Evolutionary conservation across 2,329 filamentous ascomycete species (phyloP).

Genomic region (Pyrenochaeta sp.): DNA sequence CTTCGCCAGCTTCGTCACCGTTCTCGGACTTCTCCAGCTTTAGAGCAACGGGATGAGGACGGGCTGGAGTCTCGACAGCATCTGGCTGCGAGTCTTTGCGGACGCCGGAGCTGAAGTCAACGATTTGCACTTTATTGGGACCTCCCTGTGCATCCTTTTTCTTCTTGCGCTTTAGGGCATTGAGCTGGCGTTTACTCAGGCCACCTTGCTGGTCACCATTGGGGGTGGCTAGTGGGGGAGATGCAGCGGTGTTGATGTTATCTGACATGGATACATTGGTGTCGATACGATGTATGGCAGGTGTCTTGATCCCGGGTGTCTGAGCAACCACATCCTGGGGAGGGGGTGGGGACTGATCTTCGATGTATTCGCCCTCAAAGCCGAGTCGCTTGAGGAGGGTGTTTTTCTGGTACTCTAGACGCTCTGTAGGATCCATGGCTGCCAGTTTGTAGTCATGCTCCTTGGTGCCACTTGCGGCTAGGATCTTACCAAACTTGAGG

Average conservation of each 20-base stretch:
- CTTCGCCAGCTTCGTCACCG: conserved; percentile 58
- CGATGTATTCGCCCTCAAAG: conserved; percentile 81
- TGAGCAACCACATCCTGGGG: conserved; percentile 64
- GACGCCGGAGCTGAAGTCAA: conserved; percentile 75
- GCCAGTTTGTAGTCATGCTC: conserved; percentile 86
- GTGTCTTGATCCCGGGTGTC: conserved; percentile 49
- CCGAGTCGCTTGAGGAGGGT: conserved; percentile 83
- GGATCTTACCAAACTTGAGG: conserved; percentile 81
- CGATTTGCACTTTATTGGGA: conserved; percentile 87
- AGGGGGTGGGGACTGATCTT: conserved; percentile 80
- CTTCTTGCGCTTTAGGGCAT: conserved; percentile 91
- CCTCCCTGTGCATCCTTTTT: conserved; percentile 90
- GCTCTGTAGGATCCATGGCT: conserved; percentile 79
- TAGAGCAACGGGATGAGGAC: conserved; percentile 56
- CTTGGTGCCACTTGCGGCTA: conserved; percentile 82
- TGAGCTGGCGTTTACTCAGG: conserved; percentile 91
- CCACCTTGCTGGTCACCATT: conserved; percentile 46
- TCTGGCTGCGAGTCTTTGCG: conserved; percentile 69
- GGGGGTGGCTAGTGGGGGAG: conserved; percentile 56
- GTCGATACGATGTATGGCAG: conserved; percentile 59
- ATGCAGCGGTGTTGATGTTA: conserved; percentile 56
- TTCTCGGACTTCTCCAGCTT: conserved; percentile 70
- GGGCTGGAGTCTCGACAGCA: conserved; percentile 62
- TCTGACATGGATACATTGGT: conserved; percentile 57
- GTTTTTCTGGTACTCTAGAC: conserved; percentile 88